These are phyloP conservation scores for Musa itinerans DNA, from an alignment of 176 grass and related monocot species.

Conservation along the genomic window DNA sequence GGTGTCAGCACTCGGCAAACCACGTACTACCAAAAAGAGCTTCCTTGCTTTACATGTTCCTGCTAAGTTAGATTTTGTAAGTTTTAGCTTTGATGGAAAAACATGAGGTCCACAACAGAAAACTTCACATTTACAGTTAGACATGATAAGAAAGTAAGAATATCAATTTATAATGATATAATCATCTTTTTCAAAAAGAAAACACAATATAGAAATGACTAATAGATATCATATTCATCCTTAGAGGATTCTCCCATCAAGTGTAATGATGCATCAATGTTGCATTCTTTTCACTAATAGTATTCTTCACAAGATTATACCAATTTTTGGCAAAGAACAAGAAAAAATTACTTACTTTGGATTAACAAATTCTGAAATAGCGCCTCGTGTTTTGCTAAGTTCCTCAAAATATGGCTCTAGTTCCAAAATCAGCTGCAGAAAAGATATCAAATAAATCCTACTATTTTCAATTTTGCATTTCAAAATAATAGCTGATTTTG, in stretches of 20 bases:
- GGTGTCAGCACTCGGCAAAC: too few species aligned
- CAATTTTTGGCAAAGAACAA: not conserved
- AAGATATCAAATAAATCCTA: slow-evolving; percentile 9
- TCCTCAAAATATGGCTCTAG: slow-evolving; percentile 80
- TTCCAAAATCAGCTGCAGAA: slow-evolving; percentile 80
- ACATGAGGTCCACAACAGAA: too few species aligned
- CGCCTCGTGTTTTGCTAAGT: slow-evolving; percentile 77
- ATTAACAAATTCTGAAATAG: slow-evolving; percentile 94
- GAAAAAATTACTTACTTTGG: slow-evolving; percentile 91
- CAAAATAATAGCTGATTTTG: not conserved
- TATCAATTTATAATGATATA: too few species aligned
- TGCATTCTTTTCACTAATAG: not conserved
- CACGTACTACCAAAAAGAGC: too few species aligned
- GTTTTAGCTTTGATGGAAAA: too few species aligned
- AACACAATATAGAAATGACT: too few species aligned
- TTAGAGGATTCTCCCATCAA: not conserved
- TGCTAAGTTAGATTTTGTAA: too few species aligned
- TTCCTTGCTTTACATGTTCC: too few species aligned
- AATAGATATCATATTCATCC: not conserved
- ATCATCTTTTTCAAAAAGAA: too few species aligned
- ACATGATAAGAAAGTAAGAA: too few species aligned
- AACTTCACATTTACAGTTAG: too few species aligned
- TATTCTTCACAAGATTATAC: not conserved
- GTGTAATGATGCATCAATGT: not conserved
- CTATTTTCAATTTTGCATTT: not conserved